phyloP scores from a whole-genome alignment of 352 stramenopile genomes.

The Globisporangium heterothallicum region DNA sequence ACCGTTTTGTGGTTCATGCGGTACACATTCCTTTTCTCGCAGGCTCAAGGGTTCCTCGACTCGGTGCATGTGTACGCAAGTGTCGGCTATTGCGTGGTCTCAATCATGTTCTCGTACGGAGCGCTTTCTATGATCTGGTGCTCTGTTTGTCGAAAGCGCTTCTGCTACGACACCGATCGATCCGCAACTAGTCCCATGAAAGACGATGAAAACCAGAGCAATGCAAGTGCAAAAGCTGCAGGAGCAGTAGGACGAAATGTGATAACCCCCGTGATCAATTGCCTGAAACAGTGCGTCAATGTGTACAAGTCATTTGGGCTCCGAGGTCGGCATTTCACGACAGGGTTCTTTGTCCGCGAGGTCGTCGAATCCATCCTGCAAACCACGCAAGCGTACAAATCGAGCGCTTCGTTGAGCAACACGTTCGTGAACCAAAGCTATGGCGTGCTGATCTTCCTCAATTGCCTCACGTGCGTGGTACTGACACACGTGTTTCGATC shows the following conservation, averaged over 20 bases:
- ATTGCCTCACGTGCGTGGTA: constrained; percentile 22
- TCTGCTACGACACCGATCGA: constrained; percentile 5
- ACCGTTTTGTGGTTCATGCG: constrained; percentile 15
- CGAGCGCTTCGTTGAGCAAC: constrained; percentile 21
- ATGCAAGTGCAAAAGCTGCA: too few relatives aligned
- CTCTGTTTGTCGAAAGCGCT: neutral
- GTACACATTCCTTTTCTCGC: constrained; percentile 18
- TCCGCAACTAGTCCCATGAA: neutral
- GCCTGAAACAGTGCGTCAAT: neutral
- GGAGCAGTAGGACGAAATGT: too few relatives aligned
- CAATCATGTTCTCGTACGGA: constrained; percentile 5
- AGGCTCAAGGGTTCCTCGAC: constrained; percentile 5
- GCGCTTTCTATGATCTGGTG: constrained; percentile 8
- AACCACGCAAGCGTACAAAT: constrained; percentile 20
- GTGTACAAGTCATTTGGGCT: constrained; percentile 5
- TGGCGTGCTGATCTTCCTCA: constrained; percentile 21
- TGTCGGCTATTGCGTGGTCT: constrained; percentile 2
- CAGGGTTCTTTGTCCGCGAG: constrained; percentile 13
- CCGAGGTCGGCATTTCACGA: constrained; percentile 12
- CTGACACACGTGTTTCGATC: constrained; percentile 10
- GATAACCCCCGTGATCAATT: neutral
- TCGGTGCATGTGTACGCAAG: constrained; percentile 7
- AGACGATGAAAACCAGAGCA: neutral
- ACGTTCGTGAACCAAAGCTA: constrained; percentile 28
- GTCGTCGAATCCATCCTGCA: constrained; percentile 20